Percentiles rank a stretch among this genome's conserved stretches.
These are phyloP conservation scores for Globisporangium camurandrum DNA, from an alignment of 352 stramenopile genomes.

Conservation along the genomic window DNA sequence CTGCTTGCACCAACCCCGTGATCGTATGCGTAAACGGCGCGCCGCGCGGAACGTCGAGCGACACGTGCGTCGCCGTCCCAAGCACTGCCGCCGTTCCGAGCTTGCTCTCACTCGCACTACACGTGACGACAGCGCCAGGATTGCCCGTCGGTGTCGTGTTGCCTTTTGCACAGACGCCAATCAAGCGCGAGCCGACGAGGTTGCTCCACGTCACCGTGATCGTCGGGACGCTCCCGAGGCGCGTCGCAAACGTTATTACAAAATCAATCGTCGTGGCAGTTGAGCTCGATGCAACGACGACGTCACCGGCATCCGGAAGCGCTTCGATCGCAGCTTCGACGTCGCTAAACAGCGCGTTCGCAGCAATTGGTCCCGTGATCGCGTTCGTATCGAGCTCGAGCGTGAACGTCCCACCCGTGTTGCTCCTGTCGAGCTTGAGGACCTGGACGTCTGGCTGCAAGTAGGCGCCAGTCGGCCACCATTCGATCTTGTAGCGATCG, in stretches of 20 bases:
- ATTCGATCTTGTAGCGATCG: slow-evolving; percentile 86
- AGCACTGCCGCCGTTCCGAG: slow-evolving; percentile 25
- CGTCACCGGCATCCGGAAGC: slow-evolving; percentile 69
- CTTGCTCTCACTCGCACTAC: slow-evolving; percentile 34
- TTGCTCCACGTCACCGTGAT: slow-evolving; percentile 29
- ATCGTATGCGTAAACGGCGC: slow-evolving; percentile 58
- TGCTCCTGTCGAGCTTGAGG: slow-evolving; percentile 72
- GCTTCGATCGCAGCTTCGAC: slow-evolving; percentile 76
- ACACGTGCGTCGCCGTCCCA: slow-evolving; percentile 24
- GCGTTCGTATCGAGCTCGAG: slow-evolving; percentile 40
- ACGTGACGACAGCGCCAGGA: slow-evolving; percentile 35
- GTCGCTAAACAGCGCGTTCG: slow-evolving; percentile 52
- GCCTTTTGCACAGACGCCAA: slow-evolving; percentile 49
- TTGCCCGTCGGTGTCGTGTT: slow-evolving; percentile 15
- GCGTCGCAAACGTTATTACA: slow-evolving; percentile 50
- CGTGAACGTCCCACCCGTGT: slow-evolving; percentile 81
- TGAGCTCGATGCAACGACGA: slow-evolving; percentile 41
- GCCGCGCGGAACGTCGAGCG: slow-evolving; percentile 32
- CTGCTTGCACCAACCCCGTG: slow-evolving; percentile 29
- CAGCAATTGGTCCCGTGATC: slow-evolving; percentile 46
- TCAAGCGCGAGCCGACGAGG: slow-evolving; percentile 25
- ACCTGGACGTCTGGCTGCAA: slow-evolving; percentile 60
- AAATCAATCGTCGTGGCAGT: slow-evolving; percentile 30
- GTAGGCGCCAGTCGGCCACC: slow-evolving; percentile 56
- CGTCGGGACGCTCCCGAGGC: slow-evolving; percentile 19